A percentile compares a stretch with the other conserved stretches of the same genome.
These are phyloP conservation scores for Irpex lacteus DNA, from an alignment of 1,284 basidiomycete genomes.

Conservation along the genomic window DNA sequence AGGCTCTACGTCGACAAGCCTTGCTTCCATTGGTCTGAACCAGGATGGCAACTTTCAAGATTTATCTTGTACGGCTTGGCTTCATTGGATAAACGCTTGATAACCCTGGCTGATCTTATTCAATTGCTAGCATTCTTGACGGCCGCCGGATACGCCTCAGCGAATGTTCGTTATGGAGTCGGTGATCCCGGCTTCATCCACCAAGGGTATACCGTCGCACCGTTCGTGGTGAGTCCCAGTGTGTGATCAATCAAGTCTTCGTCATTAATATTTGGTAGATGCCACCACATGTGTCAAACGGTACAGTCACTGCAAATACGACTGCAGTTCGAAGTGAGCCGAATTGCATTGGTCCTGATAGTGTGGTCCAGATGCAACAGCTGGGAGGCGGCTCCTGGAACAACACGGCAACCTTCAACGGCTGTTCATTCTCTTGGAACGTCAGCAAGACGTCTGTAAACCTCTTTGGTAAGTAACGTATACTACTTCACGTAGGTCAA, in stretches of 20 bases:
- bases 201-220: slow-evolving; percentile 41
- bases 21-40: slow-evolving; percentile 40
- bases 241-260: not conserved
- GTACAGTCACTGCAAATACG: slow-evolving; percentile 43
- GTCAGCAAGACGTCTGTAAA: slow-evolving; percentile 37
- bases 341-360: slow-evolving; percentile 36
- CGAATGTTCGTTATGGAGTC: slow-evolving; percentile 43
- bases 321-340: slow-evolving; percentile 44
- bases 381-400: slow-evolving; percentile 35
- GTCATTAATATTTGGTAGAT: slow-evolving; percentile 13
- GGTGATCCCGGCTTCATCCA: slow-evolving; percentile 41
- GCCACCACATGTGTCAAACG: slow-evolving; percentile 26
- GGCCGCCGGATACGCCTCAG: slow-evolving; percentile 51
- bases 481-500: not conserved
- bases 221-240: slow-evolving; percentile 36
- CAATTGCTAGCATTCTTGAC: slow-evolving; percentile 41
- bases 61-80: slow-evolving; percentile 36
- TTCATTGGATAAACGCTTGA: not conserved
- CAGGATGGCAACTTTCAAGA: slow-evolving; percentile 41
- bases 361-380: slow-evolving; percentile 23
- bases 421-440: slow-evolving; percentile 38
- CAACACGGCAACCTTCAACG: slow-evolving; percentile 36
- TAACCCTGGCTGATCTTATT: not conserved
- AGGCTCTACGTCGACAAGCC: slow-evolving; percentile 37
- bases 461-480: slow-evolving; percentile 35